Conservation (phyloP, 805 yeast species). For the Candida broadrunensis region DNA sequence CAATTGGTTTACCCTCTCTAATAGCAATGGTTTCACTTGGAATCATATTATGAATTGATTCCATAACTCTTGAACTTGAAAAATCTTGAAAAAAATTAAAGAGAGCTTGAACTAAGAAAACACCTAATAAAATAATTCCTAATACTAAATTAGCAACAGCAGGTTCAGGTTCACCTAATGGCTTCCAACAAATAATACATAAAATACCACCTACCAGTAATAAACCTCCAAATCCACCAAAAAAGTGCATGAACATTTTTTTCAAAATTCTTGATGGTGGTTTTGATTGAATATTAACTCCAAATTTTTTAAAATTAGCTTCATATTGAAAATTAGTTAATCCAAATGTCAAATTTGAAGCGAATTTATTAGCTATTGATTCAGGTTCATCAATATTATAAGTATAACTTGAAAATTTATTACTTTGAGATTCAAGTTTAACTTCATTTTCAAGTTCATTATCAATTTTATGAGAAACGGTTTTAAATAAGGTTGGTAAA, state of each 20-base stretch:
- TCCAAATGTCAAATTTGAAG: constrained; percentile 18
- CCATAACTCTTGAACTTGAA: constrained; percentile 47
- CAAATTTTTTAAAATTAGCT: constrained; percentile 19
- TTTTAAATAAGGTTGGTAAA: constrained; percentile 35
- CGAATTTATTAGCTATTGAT: constrained; percentile 18
- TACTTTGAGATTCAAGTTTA: constrained; percentile 7
- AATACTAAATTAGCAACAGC: constrained; percentile 41
- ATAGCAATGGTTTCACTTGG: constrained; percentile 35
- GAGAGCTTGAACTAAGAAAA: constrained; percentile 40
- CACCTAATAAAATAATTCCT: constrained; percentile 38
- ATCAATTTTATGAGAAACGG: constrained; percentile 36
- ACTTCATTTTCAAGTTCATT: constrained; percentile 12
- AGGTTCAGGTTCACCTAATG: constrained; percentile 44
- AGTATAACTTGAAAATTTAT: constrained; percentile 20
- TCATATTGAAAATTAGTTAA: constrained; percentile 13
- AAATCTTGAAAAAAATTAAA: constrained; percentile 48
- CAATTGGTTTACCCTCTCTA: constrained; percentile 27
- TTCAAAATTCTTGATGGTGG: constrained; percentile 30
- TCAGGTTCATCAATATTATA: constrained; percentile 27
- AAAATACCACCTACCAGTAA: constrained; percentile 41
- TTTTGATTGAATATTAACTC: constrained; percentile 34
- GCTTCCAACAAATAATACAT: constrained; percentile 44
- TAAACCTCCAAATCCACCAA: constrained; percentile 48
- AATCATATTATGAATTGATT: constrained; percentile 42
- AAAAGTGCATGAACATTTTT: constrained; percentile 36